phyloP scores from a whole-genome alignment of 257 asterid species.

The Leptodermis oblonga region DNA sequence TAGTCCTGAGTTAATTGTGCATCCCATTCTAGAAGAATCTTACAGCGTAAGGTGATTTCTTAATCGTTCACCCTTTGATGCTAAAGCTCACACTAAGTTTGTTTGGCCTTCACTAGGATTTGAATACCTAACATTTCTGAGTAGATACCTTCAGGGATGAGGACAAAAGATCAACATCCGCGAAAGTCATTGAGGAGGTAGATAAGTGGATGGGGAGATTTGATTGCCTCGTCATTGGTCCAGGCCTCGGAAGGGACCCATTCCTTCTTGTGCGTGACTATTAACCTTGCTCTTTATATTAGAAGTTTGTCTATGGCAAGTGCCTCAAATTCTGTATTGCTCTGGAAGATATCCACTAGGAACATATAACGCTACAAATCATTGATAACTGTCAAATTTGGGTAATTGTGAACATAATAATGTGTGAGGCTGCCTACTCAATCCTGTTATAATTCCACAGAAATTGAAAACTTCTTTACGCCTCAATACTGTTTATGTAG shows the following conservation, averaged over 20 bases:
- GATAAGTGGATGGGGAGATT: conserved; percentile 98
- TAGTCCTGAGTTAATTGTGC: conserved; percentile 96
- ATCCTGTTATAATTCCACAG: background rate
- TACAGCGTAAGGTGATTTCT: conserved; percentile 65
- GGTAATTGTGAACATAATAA: background rate
- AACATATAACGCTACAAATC: background rate
- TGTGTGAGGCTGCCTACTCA: background rate
- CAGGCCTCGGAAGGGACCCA: conserved; percentile 97
- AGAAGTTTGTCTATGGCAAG: background rate
- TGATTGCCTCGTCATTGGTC: conserved; percentile 92
- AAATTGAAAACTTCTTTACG: background rate
- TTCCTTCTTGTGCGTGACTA: conserved; percentile 71
- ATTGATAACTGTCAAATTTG: background rate
- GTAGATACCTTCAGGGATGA: conserved; percentile 59
- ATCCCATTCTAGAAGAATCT: conserved; percentile 92
- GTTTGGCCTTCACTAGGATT: conserved; percentile 12
- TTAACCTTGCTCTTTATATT: conserved; percentile 6
- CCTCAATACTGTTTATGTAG: background rate
- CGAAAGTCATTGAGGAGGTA: conserved; percentile 71
- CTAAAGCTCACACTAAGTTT: background rate
- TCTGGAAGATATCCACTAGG: background rate
- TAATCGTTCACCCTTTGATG: background rate
- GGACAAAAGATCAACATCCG: conserved; percentile 55
- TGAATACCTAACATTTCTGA: conserved; percentile 27
- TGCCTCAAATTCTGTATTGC: background rate